These are phyloP conservation scores for Pseudogymnoascus sp. DNA, from an alignment of 2,329 filamentous ascomycete species.

Conservation along the genomic window DNA sequence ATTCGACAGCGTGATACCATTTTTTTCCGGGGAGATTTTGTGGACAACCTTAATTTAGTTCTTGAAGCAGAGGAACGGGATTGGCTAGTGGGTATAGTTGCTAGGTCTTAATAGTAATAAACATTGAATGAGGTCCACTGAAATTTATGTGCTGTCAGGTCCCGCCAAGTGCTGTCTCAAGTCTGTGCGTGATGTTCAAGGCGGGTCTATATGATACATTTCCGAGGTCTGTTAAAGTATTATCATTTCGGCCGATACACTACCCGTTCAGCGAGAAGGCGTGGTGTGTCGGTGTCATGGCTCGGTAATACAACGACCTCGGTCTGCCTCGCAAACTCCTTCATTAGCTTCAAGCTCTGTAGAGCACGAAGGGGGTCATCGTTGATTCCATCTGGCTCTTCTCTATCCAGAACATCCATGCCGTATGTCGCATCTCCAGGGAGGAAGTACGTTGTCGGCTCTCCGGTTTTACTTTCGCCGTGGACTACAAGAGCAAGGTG, in stretches of 20 bases:
- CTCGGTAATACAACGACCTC: constrained; percentile 24
- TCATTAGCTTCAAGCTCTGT: constrained; percentile 26
- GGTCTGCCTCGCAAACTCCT: constrained; percentile 24
- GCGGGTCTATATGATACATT: no score
- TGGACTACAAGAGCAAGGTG: constrained; percentile 27
- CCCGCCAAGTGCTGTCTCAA: no score
- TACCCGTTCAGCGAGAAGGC: no score
- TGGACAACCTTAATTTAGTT: neutral
- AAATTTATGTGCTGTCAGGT: no score
- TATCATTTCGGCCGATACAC: no score
- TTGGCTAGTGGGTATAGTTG: neutral
- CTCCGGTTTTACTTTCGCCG: constrained; percentile 16
- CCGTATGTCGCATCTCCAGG: constrained; percentile 29
- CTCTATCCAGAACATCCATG: constrained; percentile 25
- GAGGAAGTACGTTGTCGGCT: constrained; percentile 19
- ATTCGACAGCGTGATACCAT: neutral
- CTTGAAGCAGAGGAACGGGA: neutral
- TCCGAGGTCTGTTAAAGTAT: no score
- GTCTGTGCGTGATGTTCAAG: no score
- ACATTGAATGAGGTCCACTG: neutral
- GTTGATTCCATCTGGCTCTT: constrained; percentile 29
- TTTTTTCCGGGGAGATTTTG: neutral
- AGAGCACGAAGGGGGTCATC: constrained; percentile 25
- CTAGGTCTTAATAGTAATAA: neutral
- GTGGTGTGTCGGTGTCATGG: constrained; percentile 26